Evolutionary conservation across 169 alveolate genomes (phyloP), one percentile per base, ranked within the genome.

Genomic region (Plasmodium falciparum): DNA sequence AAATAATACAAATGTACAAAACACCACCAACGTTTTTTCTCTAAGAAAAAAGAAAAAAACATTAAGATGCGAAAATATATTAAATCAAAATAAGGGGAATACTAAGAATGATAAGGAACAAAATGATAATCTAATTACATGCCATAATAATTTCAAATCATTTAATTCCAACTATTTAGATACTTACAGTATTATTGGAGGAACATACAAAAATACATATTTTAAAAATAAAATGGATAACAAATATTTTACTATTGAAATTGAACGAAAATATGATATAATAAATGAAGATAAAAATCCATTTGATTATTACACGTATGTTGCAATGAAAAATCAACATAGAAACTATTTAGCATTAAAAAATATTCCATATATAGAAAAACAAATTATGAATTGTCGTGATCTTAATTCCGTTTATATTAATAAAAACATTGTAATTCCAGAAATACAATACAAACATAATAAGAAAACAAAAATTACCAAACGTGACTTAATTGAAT

Each of bases 361-460:
- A 69, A 80, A 80, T 80, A 80, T 52, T 69, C 9, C 56, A 47
- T 69, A 80, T 69, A 20, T 72, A 71, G 24, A 33, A 54, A 69
- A 15, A 15, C 52, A 80, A 47, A 80, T 70, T 17, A 33, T 58
- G 29, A 73, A 56, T 47, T 56, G 56, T 56, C 24, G 54, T 54
- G 59, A 20, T 69, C 47, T 80, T 69, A 80, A 13, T 54, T 61
- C 33, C n/a, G 62, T 39, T 69, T 65, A 80, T 22, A 26, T 43
- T 54, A 80, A 39, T 59, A 65, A 63, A 65, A 78, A 24, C 45
- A 47, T 39, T 67, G 80, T 33, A 26, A 66, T 29, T 69, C 24
- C 83, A 70, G 52, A 67, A 69, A 56, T 52, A 63, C 52, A 22
- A 9, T 12, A 49, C 50, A 62, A 20, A 54, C 22, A 67, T 47